These are phyloP conservation scores for Penicillium dipodomyicola DNA, from an alignment of 495 filamentous ascomycete genomes.

Conservation along the genomic window DNA sequence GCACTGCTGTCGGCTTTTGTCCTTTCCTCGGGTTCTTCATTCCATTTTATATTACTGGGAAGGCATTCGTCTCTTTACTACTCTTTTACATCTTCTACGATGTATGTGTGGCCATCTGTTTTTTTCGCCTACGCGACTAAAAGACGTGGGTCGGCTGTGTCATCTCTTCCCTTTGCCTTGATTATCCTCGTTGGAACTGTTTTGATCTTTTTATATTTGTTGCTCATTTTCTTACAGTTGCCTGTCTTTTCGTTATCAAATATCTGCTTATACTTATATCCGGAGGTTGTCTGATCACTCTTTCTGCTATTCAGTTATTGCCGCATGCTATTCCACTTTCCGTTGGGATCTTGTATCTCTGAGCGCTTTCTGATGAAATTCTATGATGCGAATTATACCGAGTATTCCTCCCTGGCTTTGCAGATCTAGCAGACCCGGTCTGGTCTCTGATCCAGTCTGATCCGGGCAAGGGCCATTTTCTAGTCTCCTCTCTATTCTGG, in stretches of 20 bases:
- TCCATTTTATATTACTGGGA: slow-evolving; percentile 28
- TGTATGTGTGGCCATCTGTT: slow-evolving; percentile 14
- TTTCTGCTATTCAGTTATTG: slow-evolving; percentile 22
- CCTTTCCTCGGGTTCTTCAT: slow-evolving; percentile 26
- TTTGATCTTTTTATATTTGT: slow-evolving; percentile 14
- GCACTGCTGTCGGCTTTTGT: slow-evolving; percentile 24
- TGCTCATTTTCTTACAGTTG: slow-evolving; percentile 16
- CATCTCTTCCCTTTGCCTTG: slow-evolving; percentile 20
- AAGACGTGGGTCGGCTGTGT: slow-evolving; percentile 32
- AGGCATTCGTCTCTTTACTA: slow-evolving; percentile 23
- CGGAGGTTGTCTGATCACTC: slow-evolving; percentile 51
- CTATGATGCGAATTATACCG: background rate
- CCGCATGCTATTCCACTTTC: slow-evolving; percentile 11
- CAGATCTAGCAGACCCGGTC: background rate
- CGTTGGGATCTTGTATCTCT: slow-evolving; percentile 11
- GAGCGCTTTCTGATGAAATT: slow-evolving; percentile 18
- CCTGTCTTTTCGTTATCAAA: slow-evolving; percentile 9
- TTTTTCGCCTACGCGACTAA: slow-evolving; percentile 24
- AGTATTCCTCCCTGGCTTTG: background rate
- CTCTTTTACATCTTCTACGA: slow-evolving; percentile 9
- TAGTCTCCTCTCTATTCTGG: background rate
- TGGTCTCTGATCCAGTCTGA: background rate
- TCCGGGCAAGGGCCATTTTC: background rate
- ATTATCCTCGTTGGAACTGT: slow-evolving; percentile 11
- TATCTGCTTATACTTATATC: slow-evolving; percentile 25